Evolutionary conservation across 257 asterid genomes (phyloP).

Genomic region (Linderniella brevidens): DNA sequence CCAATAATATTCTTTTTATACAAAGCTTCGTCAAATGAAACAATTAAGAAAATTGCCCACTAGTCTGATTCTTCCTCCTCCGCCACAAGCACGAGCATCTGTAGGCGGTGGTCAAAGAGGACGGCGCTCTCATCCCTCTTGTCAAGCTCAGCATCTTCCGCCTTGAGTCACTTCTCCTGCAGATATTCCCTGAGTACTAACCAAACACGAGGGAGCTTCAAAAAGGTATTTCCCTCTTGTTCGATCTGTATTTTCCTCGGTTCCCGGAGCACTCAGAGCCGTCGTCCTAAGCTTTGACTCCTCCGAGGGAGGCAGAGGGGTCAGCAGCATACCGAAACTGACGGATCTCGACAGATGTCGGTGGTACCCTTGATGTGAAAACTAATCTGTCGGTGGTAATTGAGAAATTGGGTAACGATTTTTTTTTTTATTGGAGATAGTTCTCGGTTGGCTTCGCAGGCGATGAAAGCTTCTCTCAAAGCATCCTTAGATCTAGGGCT

Average conservation of each 20-base stretch:
- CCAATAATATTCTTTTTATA: no score
- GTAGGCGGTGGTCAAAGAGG: slow-evolving; percentile 70
- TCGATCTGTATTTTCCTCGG: slow-evolving; percentile 37
- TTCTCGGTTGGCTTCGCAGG: no score
- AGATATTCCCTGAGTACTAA: slow-evolving; percentile 68
- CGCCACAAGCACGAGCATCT: slow-evolving; percentile 67
- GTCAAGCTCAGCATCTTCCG: slow-evolving; percentile 73
- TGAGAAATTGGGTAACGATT: no score
- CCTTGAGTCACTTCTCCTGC: slow-evolving; percentile 86
- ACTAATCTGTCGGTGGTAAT: no score
- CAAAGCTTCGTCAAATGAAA: no score
- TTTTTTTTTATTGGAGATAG: no score
- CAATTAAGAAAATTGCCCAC: no score
- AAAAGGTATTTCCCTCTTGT: no score
- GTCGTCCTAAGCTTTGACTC: slow-evolving; percentile 71
- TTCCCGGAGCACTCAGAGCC: slow-evolving; percentile 89
- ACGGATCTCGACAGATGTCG: slow-evolving; percentile 55
- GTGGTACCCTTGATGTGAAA: no score
- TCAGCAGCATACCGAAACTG: slow-evolving; percentile 80
- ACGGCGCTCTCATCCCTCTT: slow-evolving; percentile 62
- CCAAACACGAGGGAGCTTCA: no score
- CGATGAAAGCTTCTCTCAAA: no score
- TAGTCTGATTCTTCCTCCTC: slow-evolving; percentile 48
- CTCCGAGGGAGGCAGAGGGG: slow-evolving; percentile 92
- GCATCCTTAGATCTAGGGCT: no score